Base-by-base conservation (phyloP, 441 rosid species). In the Erysimum cheiri region DNA sequence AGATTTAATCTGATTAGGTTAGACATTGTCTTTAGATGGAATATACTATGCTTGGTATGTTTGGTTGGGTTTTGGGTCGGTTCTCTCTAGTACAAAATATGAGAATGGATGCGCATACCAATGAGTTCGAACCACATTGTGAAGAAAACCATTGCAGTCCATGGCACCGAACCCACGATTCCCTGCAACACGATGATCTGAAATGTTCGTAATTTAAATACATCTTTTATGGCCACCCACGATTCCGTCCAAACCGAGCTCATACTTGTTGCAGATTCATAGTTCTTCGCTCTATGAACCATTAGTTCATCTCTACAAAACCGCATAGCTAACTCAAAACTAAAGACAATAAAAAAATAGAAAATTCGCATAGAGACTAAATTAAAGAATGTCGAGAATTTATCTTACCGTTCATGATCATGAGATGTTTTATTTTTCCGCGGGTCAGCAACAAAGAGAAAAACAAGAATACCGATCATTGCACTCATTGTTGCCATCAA, bases 131-230 rank as follows among this genome's bases (percentile, higher is more conserved):
- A 89, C 98, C 97, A 94, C 95, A 94, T 87, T 8, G 98, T 85
- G 69, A 88, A 88, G 83, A 94, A 94, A 19, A 91, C 96, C 97
- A 91, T 89, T 8, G 98, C 98, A 8, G 96, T 94, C 98, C 98
- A 91, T 22, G 98, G 96, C 13, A 91, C 74, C 19, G 91, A 85
- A 56, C 97, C 98, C 12, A 94, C 85, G 58, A 89, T 75, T 3
- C 98, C 98, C 69, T 94, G 97, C 84, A 94, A 62, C 61, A 91
- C 96, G 43, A 89, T 94, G 68, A 91, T 61, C 78, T 89, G 97
- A 78, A 94, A 93, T 11, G 97, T 89, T 53, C 81, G 76, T 54
- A 94, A 86, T 79, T 81, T 88, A 29, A 87, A 82, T 10, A 91
- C 98, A 4, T 89, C 75, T 86, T 85, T 84, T 35, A 77, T 88